phyloP scores from a whole-genome alignment of 306 rosid species.

The Castanea crenata region DNA sequence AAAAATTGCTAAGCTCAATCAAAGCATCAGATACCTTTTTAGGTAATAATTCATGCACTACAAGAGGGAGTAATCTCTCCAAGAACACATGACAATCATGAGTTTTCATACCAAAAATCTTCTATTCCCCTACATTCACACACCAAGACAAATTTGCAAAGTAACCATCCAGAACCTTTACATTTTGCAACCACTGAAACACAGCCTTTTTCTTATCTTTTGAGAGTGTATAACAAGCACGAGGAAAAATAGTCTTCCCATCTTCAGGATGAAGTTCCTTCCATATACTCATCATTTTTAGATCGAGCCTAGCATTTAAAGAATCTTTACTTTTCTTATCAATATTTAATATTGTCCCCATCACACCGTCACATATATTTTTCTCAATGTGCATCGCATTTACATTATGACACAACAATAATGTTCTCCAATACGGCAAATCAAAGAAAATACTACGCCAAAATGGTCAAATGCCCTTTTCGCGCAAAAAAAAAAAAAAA shows the following conservation, averaged over 20 bases:
- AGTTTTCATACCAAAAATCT: no score
- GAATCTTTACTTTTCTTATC: not conserved
- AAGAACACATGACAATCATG: no score
- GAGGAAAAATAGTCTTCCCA: not conserved
- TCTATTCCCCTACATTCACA: no score
- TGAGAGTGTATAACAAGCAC: not conserved
- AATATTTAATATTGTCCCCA: not conserved
- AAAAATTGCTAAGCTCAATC: not conserved
- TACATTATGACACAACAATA: not conserved
- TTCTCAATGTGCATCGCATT: not conserved
- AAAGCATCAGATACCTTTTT: not conserved
- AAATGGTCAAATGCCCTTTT: no score
- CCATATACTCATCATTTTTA: not conserved
- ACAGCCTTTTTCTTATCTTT: not conserved
- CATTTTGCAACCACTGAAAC: not conserved
- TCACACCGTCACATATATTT: not conserved
- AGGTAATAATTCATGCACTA: not conserved
- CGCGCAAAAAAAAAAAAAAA: no score
- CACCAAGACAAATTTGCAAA: no score
- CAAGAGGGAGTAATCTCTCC: not conserved
- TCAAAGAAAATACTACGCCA: not conserved
- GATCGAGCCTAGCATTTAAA: not conserved
- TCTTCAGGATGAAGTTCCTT: not conserved
- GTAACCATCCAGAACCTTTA: no score
- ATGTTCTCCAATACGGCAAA: not conserved